Evolutionary conservation across 2,329 filamentous ascomycete genomes (phyloP).

Genomic region (Fusarium sp.): DNA sequence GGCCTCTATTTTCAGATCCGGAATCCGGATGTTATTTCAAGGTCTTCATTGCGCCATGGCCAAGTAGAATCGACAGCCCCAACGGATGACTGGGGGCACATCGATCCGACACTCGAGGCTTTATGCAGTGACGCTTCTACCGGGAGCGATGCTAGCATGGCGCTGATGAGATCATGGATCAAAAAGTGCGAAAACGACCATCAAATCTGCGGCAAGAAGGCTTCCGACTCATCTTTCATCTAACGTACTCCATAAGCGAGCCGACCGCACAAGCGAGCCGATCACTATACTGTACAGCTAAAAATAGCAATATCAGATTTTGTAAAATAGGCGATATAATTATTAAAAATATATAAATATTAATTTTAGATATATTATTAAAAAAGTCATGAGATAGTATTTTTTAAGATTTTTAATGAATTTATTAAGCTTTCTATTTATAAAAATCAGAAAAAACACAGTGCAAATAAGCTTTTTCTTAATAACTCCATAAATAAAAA

Average conservation of each 20-base stretch:
- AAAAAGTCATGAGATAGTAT: no score
- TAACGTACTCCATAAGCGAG: neutral
- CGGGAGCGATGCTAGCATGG: neutral
- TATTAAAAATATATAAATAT: no score
- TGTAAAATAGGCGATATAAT: no score
- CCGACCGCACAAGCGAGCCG: no score
- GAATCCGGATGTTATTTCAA: neutral
- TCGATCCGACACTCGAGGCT: neutral
- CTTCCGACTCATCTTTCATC: neutral
- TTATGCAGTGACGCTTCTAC: neutral
- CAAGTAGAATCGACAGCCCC: neutral
- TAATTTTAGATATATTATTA: no score
- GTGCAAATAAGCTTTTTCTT: no score
- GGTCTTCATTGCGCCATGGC: neutral
- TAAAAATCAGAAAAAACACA: no score
- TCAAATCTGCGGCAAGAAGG: neutral
- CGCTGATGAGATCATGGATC: neutral
- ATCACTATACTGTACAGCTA: no score
- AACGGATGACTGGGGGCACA: neutral
- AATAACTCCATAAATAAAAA: no score
- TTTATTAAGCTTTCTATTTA: no score
- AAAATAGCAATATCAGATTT: no score
- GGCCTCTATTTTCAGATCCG: neutral
- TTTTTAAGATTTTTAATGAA: no score
- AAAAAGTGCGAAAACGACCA: neutral